These are phyloP conservation scores for Pleurotus djamor DNA, from an alignment of 768 basidiomycete genomes.

Conservation along the genomic window DNA sequence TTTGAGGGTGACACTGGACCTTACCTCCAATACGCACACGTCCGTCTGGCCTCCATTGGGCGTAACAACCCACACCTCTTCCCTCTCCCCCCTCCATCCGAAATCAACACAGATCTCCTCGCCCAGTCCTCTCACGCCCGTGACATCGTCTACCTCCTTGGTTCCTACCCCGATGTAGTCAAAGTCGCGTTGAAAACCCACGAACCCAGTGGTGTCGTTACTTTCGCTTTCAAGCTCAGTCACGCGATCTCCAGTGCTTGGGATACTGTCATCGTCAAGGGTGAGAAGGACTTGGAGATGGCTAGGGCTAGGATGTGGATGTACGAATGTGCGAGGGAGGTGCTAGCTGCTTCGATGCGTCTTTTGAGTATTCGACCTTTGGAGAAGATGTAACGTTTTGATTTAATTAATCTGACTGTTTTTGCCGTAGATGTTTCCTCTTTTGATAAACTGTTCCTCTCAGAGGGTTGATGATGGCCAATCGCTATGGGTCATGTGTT, in stretches of 20 bases:
- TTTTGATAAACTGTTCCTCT: not conserved
- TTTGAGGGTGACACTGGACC: slow-evolving; percentile 92
- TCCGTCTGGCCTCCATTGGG: slow-evolving; percentile 76
- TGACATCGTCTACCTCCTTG: slow-evolving; percentile 64
- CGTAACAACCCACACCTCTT: slow-evolving; percentile 90
- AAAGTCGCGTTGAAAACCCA: slow-evolving; percentile 69
- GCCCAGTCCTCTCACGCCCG: slow-evolving; percentile 69
- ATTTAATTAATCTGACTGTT: not conserved
- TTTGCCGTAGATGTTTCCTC: not conserved
- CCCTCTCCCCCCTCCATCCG: slow-evolving; percentile 66
- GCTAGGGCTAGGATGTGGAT: slow-evolving; percentile 86
- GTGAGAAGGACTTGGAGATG: slow-evolving; percentile 72
- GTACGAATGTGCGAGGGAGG: slow-evolving; percentile 86
- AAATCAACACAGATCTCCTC: slow-evolving; percentile 70
- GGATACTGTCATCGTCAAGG: slow-evolving; percentile 87
- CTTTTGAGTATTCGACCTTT: slow-evolving; percentile 87
- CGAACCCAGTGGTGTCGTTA: slow-evolving; percentile 91
- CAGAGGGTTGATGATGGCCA: too few relatives aligned
- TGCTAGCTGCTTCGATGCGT: slow-evolving; percentile 84
- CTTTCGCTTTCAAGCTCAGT: slow-evolving; percentile 81
- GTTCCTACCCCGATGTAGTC: slow-evolving; percentile 90
- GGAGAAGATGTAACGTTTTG: slow-evolving; percentile 75
- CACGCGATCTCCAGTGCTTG: slow-evolving; percentile 92
- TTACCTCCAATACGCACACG: slow-evolving; percentile 75
- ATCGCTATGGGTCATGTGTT: too few relatives aligned